A percentile compares a stretch with the other conserved stretches of the same genome.
Evolutionary conservation across 305 asterid species (phyloP).

Genomic region (Ilex paraguariensis): DNA sequence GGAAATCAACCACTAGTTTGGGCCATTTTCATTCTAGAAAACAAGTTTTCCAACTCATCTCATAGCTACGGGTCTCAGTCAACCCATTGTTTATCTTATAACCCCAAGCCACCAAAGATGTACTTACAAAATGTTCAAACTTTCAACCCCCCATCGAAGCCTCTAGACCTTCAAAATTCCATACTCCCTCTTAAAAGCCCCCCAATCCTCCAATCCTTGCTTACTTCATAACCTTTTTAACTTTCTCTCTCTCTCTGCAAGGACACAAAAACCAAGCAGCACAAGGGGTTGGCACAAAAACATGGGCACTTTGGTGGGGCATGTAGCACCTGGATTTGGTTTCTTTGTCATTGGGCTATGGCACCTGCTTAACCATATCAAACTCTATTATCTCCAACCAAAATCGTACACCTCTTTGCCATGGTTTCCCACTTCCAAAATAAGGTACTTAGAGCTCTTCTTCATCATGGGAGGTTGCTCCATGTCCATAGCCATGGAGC

Average conservation of each 20-base stretch:
- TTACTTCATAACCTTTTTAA: conserved; percentile 10
- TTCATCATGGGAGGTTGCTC: conserved; percentile 36
- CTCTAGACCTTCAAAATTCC: conserved; percentile 29
- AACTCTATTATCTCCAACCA: conserved; percentile 44
- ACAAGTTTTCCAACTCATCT: conserved; percentile 24
- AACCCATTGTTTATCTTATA: conserved; percentile 20
- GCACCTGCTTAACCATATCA: conserved; percentile 70
- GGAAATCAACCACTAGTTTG: too few relatives aligned
- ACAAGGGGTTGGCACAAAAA: not conserved
- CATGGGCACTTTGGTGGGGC: conserved; percentile 73
- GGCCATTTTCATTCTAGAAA: conserved; percentile 21
- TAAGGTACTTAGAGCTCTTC: conserved; percentile 62
- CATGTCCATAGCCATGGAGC: conserved; percentile 75
- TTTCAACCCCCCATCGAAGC: conserved; percentile 20
- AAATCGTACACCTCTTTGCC: conserved; percentile 52
- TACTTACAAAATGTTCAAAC: conserved; percentile 19
- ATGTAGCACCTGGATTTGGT: conserved; percentile 78
- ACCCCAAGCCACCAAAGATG: conserved; percentile 20
- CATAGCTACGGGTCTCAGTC: conserved; percentile 26
- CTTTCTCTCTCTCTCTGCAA: not conserved
- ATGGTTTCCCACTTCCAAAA: conserved; percentile 71
- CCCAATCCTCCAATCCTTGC: conserved; percentile 9
- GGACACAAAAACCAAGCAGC: not conserved
- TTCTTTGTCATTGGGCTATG: conserved; percentile 65
- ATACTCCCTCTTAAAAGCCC: conserved; percentile 16